Conservation (phyloP, 176 grass and related monocot species). For the Rhynchospora pubera region DNA sequence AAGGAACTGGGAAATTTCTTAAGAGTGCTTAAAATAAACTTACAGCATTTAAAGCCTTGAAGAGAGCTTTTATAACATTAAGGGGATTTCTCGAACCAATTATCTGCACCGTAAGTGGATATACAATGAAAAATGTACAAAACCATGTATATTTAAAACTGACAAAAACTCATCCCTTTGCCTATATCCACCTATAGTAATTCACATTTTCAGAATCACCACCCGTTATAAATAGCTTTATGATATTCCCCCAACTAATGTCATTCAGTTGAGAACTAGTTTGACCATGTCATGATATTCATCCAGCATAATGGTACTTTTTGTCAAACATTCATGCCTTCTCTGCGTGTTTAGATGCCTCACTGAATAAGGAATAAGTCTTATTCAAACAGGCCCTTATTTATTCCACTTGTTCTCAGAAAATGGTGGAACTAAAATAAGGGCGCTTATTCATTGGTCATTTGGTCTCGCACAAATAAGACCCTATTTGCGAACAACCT, state of each 20-base stretch:
- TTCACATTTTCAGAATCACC: background rate
- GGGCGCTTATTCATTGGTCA: too few species aligned
- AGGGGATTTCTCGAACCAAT: conserved; percentile 96
- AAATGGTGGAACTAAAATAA: too few species aligned
- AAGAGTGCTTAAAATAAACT: conserved; percentile 15
- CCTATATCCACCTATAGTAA: background rate
- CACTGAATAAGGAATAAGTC: too few species aligned
- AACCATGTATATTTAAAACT: background rate
- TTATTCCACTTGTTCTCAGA: too few species aligned
- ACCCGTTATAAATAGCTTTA: background rate
- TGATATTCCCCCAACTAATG: background rate
- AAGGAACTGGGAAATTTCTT: background rate
- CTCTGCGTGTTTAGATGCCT: background rate
- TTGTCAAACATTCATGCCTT: background rate
- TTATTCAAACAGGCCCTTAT: too few species aligned
- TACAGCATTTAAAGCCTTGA: conserved; percentile 90
- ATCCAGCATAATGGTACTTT: background rate
- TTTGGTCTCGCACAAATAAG: too few species aligned
- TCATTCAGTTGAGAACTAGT: background rate
- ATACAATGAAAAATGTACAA: background rate
- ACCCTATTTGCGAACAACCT: too few species aligned
- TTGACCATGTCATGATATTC: background rate
- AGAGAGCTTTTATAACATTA: conserved; percentile 87
- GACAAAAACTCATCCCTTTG: background rate
- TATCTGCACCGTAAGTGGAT: conserved; percentile 34